Evolutionary conservation across 768 basidiomycete genomes (phyloP).

Genomic region (Rhizopogon rudus): DNA sequence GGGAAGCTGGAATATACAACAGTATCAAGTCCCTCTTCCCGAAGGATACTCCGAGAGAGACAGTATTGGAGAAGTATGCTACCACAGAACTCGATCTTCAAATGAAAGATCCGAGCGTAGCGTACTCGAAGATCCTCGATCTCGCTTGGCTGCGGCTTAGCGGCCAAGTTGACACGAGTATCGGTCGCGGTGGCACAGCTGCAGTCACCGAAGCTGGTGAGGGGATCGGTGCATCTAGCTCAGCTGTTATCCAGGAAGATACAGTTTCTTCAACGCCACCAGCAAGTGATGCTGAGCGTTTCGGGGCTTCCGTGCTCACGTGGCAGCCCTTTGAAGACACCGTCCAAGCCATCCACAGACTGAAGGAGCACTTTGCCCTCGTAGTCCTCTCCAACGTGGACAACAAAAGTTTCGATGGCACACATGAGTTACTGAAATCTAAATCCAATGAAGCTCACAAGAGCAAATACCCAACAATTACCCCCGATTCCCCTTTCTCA

Average conservation of each 20-base stretch:
- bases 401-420: constrained; percentile 53
- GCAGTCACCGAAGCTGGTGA: constrained; percentile 21
- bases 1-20: constrained; percentile 64
- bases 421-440: constrained; percentile 43
- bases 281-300: constrained; percentile 35
- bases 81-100: constrained; percentile 55
- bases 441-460: constrained; percentile 1
- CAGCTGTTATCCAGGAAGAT: neutral
- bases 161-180: constrained; percentile 17
- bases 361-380: constrained; percentile 62
- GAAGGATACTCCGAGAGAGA: constrained; percentile 15
- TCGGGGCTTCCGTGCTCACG: constrained; percentile 53
- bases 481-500: constrained; percentile 53
- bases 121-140: constrained; percentile 59
- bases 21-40: constrained; percentile 32
- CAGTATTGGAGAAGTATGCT: constrained; percentile 47
- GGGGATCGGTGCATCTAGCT: constrained; percentile 14
- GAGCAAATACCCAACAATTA: constrained; percentile 35
- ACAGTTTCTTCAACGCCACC: neutral
- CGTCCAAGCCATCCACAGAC: constrained; percentile 47
- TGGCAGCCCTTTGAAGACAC: constrained; percentile 73
- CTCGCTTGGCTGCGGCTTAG: constrained; percentile 28
- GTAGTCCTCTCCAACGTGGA: constrained; percentile 78
- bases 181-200: constrained; percentile 33
- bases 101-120: constrained; percentile 48